Evolutionary conservation across 495 filamentous ascomycete species (phyloP).

Genomic region (Penicillium robsamsonii): DNA sequence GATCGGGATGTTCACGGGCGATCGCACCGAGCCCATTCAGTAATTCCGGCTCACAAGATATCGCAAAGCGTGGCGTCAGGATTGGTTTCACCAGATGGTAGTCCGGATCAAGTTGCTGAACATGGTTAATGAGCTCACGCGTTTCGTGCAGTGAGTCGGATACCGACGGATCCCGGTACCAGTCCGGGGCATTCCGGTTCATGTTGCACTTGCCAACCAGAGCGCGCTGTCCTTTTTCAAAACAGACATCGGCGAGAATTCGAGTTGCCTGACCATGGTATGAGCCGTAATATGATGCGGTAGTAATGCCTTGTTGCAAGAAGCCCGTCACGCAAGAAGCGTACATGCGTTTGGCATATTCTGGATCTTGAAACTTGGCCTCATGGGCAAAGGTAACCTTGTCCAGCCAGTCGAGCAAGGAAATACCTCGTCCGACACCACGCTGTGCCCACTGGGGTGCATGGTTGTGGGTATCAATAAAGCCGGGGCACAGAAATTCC

Average conservation of each 20-base stretch:
- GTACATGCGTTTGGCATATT: conserved; percentile 54
- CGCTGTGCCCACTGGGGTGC: conserved; percentile 64
- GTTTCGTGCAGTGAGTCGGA: conserved; percentile 52
- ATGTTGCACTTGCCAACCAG: conserved; percentile 67
- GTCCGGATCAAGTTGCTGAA: conserved; percentile 28
- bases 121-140: conserved; percentile 48
- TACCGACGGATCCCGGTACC: conserved; percentile 53
- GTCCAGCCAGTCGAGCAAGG: conserved; percentile 59
- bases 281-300: conserved; percentile 63
- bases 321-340: conserved; percentile 53
- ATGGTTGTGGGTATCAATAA: conserved; percentile 65
- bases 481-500: conserved; percentile 60
- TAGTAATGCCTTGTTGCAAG: conserved; percentile 63
- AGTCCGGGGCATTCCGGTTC: conserved; percentile 58
- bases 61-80: conserved; percentile 64
- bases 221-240: conserved; percentile 57
- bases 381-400: conserved; percentile 63
- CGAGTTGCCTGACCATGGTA: conserved; percentile 56
- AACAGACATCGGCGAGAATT: conserved; percentile 58
- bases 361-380: conserved; percentile 52
- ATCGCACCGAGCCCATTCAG: conserved; percentile 53
- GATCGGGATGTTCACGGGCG: conserved; percentile 45
- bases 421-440: conserved; percentile 56
- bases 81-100: conserved; percentile 51
- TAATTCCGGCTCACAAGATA: conserved; percentile 53